Base-by-base conservation (phyloP, 768 basidiomycete genomes). In the Tremella mesenterica region DNA sequence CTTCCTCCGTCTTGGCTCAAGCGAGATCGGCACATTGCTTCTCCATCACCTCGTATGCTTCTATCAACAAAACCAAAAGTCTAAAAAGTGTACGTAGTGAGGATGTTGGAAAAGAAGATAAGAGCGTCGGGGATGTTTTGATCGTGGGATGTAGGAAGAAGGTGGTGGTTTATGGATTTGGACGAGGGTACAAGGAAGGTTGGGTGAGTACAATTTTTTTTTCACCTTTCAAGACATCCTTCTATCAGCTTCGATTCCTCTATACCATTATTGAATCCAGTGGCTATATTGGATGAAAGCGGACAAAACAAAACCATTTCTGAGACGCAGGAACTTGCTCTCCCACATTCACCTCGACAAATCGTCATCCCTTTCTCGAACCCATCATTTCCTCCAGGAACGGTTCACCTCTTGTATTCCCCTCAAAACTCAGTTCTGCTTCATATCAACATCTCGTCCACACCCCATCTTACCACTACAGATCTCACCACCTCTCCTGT, bases 311-410 rank as follows among this genome's bases (percentile, higher is more conserved):
- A n/a, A n/a, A n/a, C n/a, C n/a, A n/a, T n/a, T n/a, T n/a, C n/a
- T n/a, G n/a, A 8, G 7, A 3, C 23, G 16, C 47, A 92, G 86
- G 93, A 97, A 79, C 76, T 83, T 2, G 64, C 77, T 0, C 77
- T 96, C 3, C 86, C 92, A 12, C 93, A 97, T 69, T 90, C 91
- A 8, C 84, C 95, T n/a, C 81, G 95, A 34, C 78, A 80, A 0
- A 83, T 95, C 46, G 77, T 83, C 2, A 92, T 96, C 69, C 73
- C 88, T 46, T 87, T 88, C 0, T 83, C 84, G 0, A 76, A 85
- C 14, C 85, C 23, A 75, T 83, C 45, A 76, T 77, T 13, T 71
- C 79, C 23, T 77, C 80, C 0, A 85, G 90, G 72, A 79, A 78
- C 12, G 60, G 88, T 16, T 72, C 81, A 1, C 84, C 83, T 69